Base-by-base conservation (phyloP, 179 eudicot species). In the Actinidia arguta region DNA sequence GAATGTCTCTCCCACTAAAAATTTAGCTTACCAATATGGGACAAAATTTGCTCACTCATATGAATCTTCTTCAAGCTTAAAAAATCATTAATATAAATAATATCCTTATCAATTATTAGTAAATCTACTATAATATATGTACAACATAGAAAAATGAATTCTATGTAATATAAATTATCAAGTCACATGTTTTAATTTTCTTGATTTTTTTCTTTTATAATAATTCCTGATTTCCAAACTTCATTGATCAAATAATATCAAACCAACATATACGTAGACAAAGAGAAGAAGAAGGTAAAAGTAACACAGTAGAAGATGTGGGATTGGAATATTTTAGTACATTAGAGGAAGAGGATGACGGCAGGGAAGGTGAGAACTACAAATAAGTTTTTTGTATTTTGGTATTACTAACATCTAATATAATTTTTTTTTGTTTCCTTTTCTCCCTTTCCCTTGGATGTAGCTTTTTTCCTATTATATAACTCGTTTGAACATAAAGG, bases 241-340 rank as follows among this genome's bases (percentile, higher is more conserved):
- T 59, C 8, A 24, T 50, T 64, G 14, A 51, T 36, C 67, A 22
- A 20, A 24, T 27, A 69, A 24, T 48, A 56, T 71, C 27, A 75
- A 61, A 44, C 27, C 54, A 64, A 71, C 84, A 27, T 54, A 20
- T 85, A 58, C 78, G 78, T 50, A 94, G 98, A 61, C 84, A 85
- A 85, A 83, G 81, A 75, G 90, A 91, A 74, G 90, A 87, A 76
- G 81, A 83, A 80, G 84, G 86, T 70, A 84, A 64, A 87, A 85
- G 86, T 86, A 92, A 87, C 66, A 66, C 84, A 8, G 91, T 88
- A 39, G 94, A 92, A 83, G 89, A 89, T 78, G 48, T 73, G 39
- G 87, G 85, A 18, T 76, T 73, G 36, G 91, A 88, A 74, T 87
- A 89, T n/a, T 63, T 50, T 80, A 61, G 80, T 48, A 76, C 46